Evolutionary conservation across 1,139 yeast genomes (phyloP).

Genomic region (Magnusiomyces clavatus): DNA sequence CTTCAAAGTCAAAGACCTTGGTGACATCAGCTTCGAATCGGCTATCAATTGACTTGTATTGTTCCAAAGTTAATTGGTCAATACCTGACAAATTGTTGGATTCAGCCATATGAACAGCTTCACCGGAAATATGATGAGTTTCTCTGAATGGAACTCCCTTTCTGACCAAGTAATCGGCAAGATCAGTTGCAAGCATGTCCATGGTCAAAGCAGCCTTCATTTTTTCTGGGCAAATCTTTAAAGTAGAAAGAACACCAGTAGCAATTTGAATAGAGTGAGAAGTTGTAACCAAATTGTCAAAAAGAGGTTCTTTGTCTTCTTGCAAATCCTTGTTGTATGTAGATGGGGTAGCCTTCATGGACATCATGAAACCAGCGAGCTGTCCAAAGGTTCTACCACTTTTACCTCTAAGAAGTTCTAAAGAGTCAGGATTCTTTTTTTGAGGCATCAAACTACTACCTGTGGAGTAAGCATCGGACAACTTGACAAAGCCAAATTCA

Average conservation of each 20-base stretch:
- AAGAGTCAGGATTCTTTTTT: conserved; percentile 94
- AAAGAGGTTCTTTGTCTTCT: conserved; percentile 96
- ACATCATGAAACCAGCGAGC: conserved; percentile 91
- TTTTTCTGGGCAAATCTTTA: conserved; percentile 57
- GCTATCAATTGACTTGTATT: conserved; percentile 67
- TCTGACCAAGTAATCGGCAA: conserved; percentile 94
- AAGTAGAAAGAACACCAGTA: conserved; percentile 90
- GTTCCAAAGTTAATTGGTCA: conserved; percentile 68
- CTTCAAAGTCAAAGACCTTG: conserved; percentile 82
- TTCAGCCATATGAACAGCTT: conserved; percentile 90
- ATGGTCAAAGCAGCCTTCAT: conserved; percentile 88
- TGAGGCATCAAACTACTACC: conserved; percentile 99
- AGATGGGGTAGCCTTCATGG: conserved; percentile 90
- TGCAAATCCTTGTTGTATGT: conserved; percentile 98
- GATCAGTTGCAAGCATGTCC: conserved; percentile 98
- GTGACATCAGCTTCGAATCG: conserved; percentile 77
- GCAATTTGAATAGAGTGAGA: conserved; percentile 91
- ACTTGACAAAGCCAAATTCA: conserved; percentile 87
- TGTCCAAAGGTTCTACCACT: conserved; percentile 96
- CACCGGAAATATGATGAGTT: conserved; percentile 97
- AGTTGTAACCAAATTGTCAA: conserved; percentile 82
- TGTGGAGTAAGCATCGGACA: conserved; percentile 96
- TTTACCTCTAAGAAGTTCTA: conserved; percentile 92
- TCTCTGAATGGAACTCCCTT: conserved; percentile 99
- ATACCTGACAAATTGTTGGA: conserved; percentile 64